Evolutionary conservation across 139 green algal genomes (phyloP).

Genomic region (Closterium sp.): DNA sequence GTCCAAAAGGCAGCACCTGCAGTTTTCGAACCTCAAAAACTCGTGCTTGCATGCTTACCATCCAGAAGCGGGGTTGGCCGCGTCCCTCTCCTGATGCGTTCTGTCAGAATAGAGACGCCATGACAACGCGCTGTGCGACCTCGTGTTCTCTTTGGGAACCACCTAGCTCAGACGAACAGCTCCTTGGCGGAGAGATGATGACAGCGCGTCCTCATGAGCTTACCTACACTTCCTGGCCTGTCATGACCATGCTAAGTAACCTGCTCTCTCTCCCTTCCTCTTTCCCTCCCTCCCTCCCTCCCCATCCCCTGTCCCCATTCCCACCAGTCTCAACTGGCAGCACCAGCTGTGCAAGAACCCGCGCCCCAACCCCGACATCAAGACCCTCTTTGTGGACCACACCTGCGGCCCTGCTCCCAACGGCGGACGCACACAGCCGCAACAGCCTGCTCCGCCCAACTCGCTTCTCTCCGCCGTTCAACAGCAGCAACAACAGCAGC

Average conservation of each 20-base stretch:
- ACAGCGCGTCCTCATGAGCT: background rate
- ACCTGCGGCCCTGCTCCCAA: slow-evolving; percentile 45
- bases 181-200: background rate
- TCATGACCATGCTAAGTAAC: too few species aligned
- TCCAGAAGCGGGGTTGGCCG: slow-evolving; percentile 23
- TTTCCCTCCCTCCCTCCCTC: too few species aligned
- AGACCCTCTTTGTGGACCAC: slow-evolving; percentile 55
- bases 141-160: too few species aligned
- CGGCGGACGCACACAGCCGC: slow-evolving; percentile 32
- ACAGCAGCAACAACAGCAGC: background rate
- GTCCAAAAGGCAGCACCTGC: slow-evolving; percentile 39
- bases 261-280: background rate
- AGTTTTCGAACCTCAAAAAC: slow-evolving; percentile 33
- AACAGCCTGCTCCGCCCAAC: background rate
- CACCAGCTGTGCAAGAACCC: slow-evolving; percentile 57
- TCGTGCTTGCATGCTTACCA: slow-evolving; percentile 46
- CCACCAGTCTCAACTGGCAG: slow-evolving; percentile 54
- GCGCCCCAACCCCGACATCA: slow-evolving; percentile 52
- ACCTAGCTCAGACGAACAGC: too few species aligned
- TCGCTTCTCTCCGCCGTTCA: background rate
- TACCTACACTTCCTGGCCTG: too few species aligned
- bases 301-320: background rate
- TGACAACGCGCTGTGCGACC: too few species aligned
- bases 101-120: too few species aligned
- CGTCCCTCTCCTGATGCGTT: too few species aligned